Evolutionary conservation across 2,329 filamentous ascomycete species (phyloP).

Genomic region (Ceratocystis destructans): DNA sequence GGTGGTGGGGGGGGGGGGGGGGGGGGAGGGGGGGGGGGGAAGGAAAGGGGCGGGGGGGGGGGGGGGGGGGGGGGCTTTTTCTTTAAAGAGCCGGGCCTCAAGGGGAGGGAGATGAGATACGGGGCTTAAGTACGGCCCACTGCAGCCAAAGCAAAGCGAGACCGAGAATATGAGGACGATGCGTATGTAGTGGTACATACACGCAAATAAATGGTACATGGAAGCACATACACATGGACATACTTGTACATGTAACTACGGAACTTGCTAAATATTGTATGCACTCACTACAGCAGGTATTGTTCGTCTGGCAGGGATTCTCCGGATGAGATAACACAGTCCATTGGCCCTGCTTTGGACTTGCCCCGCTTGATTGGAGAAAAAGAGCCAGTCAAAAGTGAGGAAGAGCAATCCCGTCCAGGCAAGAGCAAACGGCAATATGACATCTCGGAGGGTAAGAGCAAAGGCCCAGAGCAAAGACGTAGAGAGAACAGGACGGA

Average conservation of each 20-base stretch:
- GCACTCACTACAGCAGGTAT: background rate
- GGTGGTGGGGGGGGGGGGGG: too few relatives aligned
- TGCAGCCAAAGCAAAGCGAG: background rate
- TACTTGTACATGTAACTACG: background rate
- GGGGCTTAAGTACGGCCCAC: background rate
- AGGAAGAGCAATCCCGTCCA: background rate
- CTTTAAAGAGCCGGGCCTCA: background rate
- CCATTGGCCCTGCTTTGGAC: background rate
- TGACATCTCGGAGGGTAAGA: background rate
- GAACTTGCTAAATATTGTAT: background rate
- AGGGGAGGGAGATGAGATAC: background rate
- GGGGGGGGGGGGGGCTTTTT: background rate
- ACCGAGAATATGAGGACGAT: too few relatives aligned
- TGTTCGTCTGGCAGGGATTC: background rate
- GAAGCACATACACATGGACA: background rate
- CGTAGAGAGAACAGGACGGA: background rate
- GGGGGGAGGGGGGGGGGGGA: too few relatives aligned
- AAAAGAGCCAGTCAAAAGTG: background rate
- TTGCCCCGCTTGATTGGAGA: background rate
- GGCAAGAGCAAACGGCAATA: background rate
- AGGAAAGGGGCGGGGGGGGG: too few relatives aligned
- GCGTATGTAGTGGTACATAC: too few relatives aligned
- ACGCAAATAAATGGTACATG: background rate
- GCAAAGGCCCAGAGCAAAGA: background rate
- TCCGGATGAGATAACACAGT: background rate